Percentiles rank a stretch among this genome's conserved stretches.
phyloP scores from a whole-genome alignment of 2,329 filamentous ascomycete species.

The Pseudogymnoascus sp. region DNA sequence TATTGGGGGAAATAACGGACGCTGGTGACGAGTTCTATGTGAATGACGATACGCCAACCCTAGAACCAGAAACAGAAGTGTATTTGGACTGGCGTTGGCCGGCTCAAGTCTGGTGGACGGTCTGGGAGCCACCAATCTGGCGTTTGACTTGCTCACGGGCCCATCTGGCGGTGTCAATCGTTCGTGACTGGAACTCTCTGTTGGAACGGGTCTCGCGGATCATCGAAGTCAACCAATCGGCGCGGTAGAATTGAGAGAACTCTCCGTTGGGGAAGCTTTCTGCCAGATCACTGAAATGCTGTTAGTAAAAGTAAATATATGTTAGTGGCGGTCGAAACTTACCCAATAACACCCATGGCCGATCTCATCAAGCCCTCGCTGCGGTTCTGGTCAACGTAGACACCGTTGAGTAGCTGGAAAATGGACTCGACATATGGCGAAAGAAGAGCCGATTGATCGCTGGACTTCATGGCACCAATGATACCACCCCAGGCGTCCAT shows the following conservation, averaged over 20 bases:
- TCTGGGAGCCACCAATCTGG: constrained; percentile 52
- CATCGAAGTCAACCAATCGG: constrained; percentile 82
- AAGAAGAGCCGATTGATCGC: constrained; percentile 63
- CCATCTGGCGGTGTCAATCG: constrained; percentile 93
- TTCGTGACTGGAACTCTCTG: constrained; percentile 76
- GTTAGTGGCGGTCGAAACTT: constrained; percentile 31
- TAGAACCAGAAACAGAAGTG: constrained; percentile 6
- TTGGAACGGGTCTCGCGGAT: constrained; percentile 89
- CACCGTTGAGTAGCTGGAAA: constrained; percentile 75
- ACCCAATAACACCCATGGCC: constrained; percentile 97
- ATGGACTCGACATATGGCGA: constrained; percentile 75
- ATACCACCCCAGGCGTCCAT: constrained; percentile 99
- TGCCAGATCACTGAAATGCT: constrained; percentile 65
- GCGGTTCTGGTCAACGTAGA: constrained; percentile 75
- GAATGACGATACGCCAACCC: constrained; percentile 4
- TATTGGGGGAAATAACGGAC: constrained; percentile 10
- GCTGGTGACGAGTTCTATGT: constrained; percentile 10
- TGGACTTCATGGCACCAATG: constrained; percentile 84
- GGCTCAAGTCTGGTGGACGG: constrained; percentile 27
- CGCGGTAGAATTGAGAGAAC: constrained; percentile 73
- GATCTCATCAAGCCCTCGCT: constrained; percentile 87
- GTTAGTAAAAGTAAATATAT: not conserved
- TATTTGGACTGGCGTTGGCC: not conserved
- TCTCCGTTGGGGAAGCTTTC: constrained; percentile 91
- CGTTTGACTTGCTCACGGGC: constrained; percentile 95